Evolutionary conservation across 108 stramenopile genomes (phyloP).

Genomic region (Skeletonema tropicum): DNA sequence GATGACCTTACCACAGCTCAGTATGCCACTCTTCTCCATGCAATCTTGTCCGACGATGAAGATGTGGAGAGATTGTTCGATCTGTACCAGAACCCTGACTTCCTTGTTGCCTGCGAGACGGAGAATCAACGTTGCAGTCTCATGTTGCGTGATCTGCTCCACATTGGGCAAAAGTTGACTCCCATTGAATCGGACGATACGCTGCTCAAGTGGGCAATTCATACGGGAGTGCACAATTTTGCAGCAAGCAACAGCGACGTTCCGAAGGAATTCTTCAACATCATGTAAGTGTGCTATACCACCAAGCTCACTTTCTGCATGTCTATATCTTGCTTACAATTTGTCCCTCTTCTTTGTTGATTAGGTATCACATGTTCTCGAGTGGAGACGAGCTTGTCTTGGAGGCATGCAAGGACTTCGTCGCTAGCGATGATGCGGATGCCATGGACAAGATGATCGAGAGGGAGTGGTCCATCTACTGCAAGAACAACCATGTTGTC

Average conservation of each 20-base stretch:
- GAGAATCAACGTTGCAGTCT: conserved; percentile 17
- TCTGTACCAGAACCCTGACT: conserved; percentile 37
- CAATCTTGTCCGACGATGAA: conserved; percentile 28
- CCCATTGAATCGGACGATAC: conserved; percentile 23
- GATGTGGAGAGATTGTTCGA: conserved; percentile 25
- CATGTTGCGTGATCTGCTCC: conserved; percentile 26
- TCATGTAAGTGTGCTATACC: conserved; percentile 11
- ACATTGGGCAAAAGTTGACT: conserved; percentile 26
- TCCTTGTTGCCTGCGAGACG: conserved; percentile 34
- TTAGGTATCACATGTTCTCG: conserved; percentile 41
- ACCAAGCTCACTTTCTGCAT: no score
- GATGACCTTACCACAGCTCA: conserved; percentile 24
- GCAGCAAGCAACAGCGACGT: conserved; percentile 8
- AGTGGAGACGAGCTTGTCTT: conserved; percentile 43
- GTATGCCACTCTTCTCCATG: conserved; percentile 34
- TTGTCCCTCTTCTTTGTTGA: neutral
- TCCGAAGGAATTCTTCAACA: conserved; percentile 37
- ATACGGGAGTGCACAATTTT: conserved; percentile 49
- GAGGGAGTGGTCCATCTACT: conserved; percentile 42
- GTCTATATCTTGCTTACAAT: neutral
- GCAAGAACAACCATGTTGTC: conserved; percentile 15
- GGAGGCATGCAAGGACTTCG: conserved; percentile 35
- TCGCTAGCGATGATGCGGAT: conserved; percentile 20
- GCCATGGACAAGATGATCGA: conserved; percentile 27
- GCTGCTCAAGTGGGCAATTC: conserved; percentile 41